Percentiles rank a stretch among this genome's conserved stretches.
phyloP scores from a whole-genome alignment of 1,284 basidiomycete species.

The Pisolithus thermaeus region DNA sequence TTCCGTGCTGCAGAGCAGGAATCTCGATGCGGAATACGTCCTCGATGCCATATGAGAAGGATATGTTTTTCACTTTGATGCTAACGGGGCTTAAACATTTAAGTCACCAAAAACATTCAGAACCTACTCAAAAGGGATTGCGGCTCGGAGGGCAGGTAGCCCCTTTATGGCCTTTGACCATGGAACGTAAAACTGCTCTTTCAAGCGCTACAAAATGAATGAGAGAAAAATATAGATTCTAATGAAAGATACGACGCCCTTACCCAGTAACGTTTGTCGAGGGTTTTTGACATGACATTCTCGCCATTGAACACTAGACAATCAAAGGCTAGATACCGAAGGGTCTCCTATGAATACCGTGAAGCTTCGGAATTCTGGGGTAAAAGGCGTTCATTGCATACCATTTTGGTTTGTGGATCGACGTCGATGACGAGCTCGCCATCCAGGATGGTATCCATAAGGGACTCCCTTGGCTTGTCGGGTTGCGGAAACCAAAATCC shows the following conservation, averaged over 20 bases:
- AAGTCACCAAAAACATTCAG: constrained; percentile 4
- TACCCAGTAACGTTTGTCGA: constrained; percentile 90
- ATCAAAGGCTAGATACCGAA: constrained; percentile 89
- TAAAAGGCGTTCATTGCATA: constrained; percentile 28
- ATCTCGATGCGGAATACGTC: constrained; percentile 83
- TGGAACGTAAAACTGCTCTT: constrained; percentile 80
- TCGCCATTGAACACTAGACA: constrained; percentile 84
- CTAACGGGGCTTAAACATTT: constrained; percentile 35
- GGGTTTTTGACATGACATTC: constrained; percentile 78
- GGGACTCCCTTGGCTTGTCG: constrained; percentile 56
- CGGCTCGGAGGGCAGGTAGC: constrained; percentile 58
- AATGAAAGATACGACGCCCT: constrained; percentile 22
- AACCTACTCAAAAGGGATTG: constrained; percentile 81
- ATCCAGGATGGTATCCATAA: constrained; percentile 83
- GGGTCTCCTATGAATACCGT: constrained; percentile 53
- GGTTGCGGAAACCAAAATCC: constrained; percentile 89
- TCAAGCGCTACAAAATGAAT: constrained; percentile 57
- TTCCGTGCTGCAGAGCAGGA: constrained; percentile 86
- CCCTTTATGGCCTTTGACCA: constrained; percentile 67
- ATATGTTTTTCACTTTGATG: constrained; percentile 84
- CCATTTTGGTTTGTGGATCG: constrained; percentile 67
- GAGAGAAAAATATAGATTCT: constrained; percentile 5
- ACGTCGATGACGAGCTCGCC: constrained; percentile 93
- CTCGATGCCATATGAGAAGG: constrained; percentile 83
- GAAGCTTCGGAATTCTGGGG: constrained; percentile 7